These are phyloP conservation scores for Phytophthora palmivora DNA, from an alignment of 352 stramenopile genomes.

Conservation along the genomic window DNA sequence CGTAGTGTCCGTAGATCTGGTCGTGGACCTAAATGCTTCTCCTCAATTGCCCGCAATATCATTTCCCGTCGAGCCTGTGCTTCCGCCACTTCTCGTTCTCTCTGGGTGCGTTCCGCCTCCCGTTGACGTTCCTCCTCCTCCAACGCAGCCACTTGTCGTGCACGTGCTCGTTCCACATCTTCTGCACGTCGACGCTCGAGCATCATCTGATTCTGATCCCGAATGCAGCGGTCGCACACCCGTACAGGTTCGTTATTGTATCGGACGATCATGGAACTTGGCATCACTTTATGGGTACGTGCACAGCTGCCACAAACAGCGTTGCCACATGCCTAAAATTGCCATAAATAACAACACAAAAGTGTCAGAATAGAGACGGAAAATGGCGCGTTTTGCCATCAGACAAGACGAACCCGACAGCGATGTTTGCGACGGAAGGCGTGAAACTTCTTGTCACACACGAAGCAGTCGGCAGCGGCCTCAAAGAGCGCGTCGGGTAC, in stretches of 20 bases:
- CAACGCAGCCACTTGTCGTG: conserved; percentile 70
- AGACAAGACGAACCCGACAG: conserved; percentile 56
- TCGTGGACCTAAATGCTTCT: conserved; percentile 64
- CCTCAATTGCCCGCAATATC: conserved; percentile 55
- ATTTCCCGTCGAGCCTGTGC: conserved; percentile 54
- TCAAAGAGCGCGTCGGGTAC: conserved; percentile 65
- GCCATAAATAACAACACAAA: neutral
- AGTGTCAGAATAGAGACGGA: neutral
- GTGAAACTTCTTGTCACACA: conserved; percentile 89
- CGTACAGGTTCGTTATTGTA: conserved; percentile 85
- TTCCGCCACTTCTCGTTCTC: conserved; percentile 58
- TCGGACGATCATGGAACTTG: conserved; percentile 62
- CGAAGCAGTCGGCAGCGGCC: conserved; percentile 66
- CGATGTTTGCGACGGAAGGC: conserved; percentile 87
- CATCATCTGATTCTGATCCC: conserved; percentile 78
- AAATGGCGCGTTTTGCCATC: neutral
- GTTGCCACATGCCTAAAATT: conserved; percentile 73
- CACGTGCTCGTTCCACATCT: conserved; percentile 75
- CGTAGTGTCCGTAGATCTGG: conserved; percentile 52
- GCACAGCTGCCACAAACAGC: conserved; percentile 81
- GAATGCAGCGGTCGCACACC: conserved; percentile 83
- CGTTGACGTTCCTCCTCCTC: conserved; percentile 75
- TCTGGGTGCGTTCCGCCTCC: conserved; percentile 53
- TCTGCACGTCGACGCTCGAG: conserved; percentile 70
- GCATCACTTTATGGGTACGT: conserved; percentile 81